Conservation (phyloP, 805 yeast genomes). For the Candida nemodendra region DNA sequence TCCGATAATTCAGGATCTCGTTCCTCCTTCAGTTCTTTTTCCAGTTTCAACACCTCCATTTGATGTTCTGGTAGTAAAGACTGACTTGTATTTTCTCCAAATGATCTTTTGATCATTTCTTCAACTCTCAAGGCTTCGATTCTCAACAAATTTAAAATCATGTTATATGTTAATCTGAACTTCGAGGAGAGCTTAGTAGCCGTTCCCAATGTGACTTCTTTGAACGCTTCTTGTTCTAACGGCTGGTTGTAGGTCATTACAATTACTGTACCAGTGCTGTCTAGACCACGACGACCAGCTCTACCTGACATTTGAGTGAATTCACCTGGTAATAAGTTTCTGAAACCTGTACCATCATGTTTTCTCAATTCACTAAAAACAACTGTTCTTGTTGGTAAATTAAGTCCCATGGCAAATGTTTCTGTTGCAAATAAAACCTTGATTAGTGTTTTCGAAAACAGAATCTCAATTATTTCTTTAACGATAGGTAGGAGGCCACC, state of each 20-base stretch:
- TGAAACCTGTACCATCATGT: slow-evolving; percentile 83
- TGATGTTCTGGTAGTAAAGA: slow-evolving; percentile 84
- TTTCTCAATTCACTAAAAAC: slow-evolving; percentile 82
- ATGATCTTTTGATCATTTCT: slow-evolving; percentile 95
- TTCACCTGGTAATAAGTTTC: slow-evolving; percentile 90
- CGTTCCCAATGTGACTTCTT: slow-evolving; percentile 80
- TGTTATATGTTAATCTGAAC: slow-evolving; percentile 90
- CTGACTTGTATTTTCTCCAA: slow-evolving; percentile 87
- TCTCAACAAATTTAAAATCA: slow-evolving; percentile 87
- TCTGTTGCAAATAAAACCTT: slow-evolving; percentile 95
- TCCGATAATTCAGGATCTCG: slow-evolving; percentile 38
- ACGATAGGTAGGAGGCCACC: slow-evolving; percentile 93
- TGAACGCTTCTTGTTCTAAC: slow-evolving; percentile 54
- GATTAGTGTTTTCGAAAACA: slow-evolving; percentile 82
- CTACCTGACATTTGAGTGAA: slow-evolving; percentile 99
- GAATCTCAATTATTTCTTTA: slow-evolving; percentile 87
- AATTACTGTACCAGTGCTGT: slow-evolving; percentile 90
- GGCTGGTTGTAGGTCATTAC: slow-evolving; percentile 81
- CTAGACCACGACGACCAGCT: slow-evolving; percentile 97
- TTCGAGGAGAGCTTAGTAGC: slow-evolving; percentile 91
- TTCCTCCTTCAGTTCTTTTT: slow-evolving; percentile 39
- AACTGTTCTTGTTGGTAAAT: slow-evolving; percentile 94
- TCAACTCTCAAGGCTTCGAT: slow-evolving; percentile 96
- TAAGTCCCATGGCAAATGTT: slow-evolving; percentile 98
- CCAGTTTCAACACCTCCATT: slow-evolving; percentile 54